These are phyloP conservation scores for Parathielavia hyrcaniae DNA, from an alignment of 495 filamentous ascomycete genomes.

Conservation along the genomic window DNA sequence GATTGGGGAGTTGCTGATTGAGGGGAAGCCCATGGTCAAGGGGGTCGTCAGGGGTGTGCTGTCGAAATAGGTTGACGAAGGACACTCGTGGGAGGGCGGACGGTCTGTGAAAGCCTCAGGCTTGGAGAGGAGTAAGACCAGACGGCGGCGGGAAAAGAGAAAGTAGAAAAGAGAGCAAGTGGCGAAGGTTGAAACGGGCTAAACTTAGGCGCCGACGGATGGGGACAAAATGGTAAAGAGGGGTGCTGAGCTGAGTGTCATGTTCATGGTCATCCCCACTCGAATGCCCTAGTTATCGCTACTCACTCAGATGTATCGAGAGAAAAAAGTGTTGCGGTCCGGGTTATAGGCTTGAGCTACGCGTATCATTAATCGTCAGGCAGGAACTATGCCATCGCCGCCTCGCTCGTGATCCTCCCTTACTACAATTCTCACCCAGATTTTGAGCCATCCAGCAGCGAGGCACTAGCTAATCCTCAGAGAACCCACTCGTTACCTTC, in stretches of 20 bases:
- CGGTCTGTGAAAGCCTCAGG: too few species aligned
- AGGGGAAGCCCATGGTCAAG: constrained; percentile 37
- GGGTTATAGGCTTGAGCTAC: too few species aligned
- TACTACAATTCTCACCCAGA: background rate
- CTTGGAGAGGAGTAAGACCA: too few species aligned
- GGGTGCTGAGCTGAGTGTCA: background rate
- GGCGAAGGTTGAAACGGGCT: too few species aligned
- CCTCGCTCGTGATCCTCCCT: background rate
- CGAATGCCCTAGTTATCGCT: too few species aligned
- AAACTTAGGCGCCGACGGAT: background rate
- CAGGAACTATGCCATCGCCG: too few species aligned
- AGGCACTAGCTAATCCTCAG: constrained; percentile 4
- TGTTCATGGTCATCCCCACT: too few species aligned
- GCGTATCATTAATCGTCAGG: too few species aligned
- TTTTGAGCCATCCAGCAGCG: background rate
- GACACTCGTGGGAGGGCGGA: constrained; percentile 2
- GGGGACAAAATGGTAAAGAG: background rate
- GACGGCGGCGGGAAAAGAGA: too few species aligned
- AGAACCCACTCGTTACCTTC: constrained; percentile 44
- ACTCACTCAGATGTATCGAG: too few species aligned
- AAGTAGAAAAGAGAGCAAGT: too few species aligned
- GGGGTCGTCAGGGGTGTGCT: constrained; percentile 42
- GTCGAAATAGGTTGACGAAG: constrained; percentile 35
- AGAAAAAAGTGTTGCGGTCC: too few species aligned
- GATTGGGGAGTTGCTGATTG: constrained; percentile 45